Base-by-base conservation (phyloP, 2,329 filamentous ascomycete species). In the Colletotrichum sp. region DNA sequence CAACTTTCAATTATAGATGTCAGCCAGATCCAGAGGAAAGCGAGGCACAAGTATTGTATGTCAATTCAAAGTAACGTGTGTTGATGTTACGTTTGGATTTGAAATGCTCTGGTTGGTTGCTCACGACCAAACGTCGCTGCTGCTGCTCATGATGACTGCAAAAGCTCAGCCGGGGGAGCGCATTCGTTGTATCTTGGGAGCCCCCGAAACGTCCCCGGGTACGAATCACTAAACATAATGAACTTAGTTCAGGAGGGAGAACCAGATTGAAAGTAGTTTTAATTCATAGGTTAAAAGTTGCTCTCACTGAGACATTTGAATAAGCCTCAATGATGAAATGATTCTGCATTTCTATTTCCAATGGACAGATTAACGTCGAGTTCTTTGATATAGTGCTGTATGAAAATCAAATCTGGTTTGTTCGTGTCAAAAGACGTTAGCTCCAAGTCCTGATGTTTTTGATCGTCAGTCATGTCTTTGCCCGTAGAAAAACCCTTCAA, bases 401-500 rank as follows among this genome's bases (percentile, higher is more conserved):
- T 44, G 39, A 44, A 44, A 9, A 44, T 44, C 39, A 44, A 44
- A 44, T 9, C 0, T 0, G 1, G 5, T 39, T 2, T 19, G 16
- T 1, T 19, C 5, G 9, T 19, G 36, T 39, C 8, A 9, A 19
- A 39, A 19, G 16, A 39, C 36, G 1, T 5, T 0, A 39, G 36
- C 2, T 19, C 8, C 2, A 39, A 19, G 36, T 5, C 1, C 2
- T 39, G 8, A 19, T 5, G 16, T 19, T 19, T 19, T 19, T 3
- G 36, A 39, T 19, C 36, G 1, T 9, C 16, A 39, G 16, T 5
- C 36, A 39, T 39, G 16, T 39, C 6, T 0, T 39, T 9, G 16
- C 16, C 36, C 8, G 8, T 0, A 39, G 2, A 2, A 6, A 0
- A 19, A 19, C 36, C 19, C 36, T 19, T 1, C 16, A 39, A 0